These are phyloP conservation scores for Pestalotiopsis fici DNA, from an alignment of 2,329 filamentous ascomycete species.

Conservation along the genomic window DNA sequence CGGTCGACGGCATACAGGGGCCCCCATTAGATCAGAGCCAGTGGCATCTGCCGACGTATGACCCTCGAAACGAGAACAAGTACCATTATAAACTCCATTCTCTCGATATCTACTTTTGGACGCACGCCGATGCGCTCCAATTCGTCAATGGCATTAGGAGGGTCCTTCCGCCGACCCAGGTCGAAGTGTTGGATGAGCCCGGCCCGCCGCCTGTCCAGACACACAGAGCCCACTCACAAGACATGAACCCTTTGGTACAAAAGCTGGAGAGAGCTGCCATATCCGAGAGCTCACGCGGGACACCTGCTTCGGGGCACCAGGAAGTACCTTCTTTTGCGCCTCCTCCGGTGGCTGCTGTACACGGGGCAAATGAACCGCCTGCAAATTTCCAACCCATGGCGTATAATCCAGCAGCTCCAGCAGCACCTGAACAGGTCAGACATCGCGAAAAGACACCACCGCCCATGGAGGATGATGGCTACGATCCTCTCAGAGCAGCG, in stretches of 20 bases:
- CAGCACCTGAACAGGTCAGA: slow-evolving; percentile 70
- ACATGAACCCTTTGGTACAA: slow-evolving; percentile 71
- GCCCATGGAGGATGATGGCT: slow-evolving; percentile 66
- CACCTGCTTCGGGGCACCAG: slow-evolving; percentile 17
- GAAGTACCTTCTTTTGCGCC: slow-evolving; percentile 37
- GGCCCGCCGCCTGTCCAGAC: slow-evolving; percentile 40
- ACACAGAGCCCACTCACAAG: slow-evolving; percentile 31
- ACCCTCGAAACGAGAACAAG: slow-evolving; percentile 72
- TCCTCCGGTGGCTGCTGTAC: slow-evolving; percentile 36
- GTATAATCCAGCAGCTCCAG: slow-evolving; percentile 79
- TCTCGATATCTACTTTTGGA: slow-evolving; percentile 81
- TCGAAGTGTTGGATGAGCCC: slow-evolving; percentile 68
- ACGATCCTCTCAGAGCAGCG: slow-evolving; percentile 59
- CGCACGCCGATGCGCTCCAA: slow-evolving; percentile 67
- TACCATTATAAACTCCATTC: slow-evolving; percentile 79
- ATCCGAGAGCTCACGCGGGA: slow-evolving; percentile 53
- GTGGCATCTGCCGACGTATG: slow-evolving; percentile 76
- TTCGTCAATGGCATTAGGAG: slow-evolving; percentile 70
- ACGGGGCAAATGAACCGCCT: slow-evolving; percentile 31
- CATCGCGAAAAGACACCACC: slow-evolving; percentile 81
- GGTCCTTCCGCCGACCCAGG: slow-evolving; percentile 61
- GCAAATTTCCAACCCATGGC: slow-evolving; percentile 63
- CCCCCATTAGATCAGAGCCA: slow-evolving; percentile 48
- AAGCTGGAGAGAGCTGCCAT: slow-evolving; percentile 73
- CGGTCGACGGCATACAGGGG: slow-evolving; percentile 53